Evolutionary conservation across 2,329 filamentous ascomycete species (phyloP).

Genomic region (Ophiostoma piceae): DNA sequence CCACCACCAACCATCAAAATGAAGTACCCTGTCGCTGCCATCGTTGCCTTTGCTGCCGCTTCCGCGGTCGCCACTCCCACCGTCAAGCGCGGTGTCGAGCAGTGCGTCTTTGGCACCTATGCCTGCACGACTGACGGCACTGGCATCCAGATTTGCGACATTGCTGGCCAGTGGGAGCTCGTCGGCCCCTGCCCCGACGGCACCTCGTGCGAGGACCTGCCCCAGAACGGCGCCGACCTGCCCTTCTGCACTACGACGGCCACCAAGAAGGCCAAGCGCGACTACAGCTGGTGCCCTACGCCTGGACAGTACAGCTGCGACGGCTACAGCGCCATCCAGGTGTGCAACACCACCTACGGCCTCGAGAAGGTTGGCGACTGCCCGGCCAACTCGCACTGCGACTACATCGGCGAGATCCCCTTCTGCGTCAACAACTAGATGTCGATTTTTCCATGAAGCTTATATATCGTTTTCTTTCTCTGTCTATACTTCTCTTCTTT

Average conservation of each 20-base stretch:
- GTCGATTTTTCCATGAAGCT: too few species aligned
- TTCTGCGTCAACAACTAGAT: conserved; percentile 27
- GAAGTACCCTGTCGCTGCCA: conserved; percentile 21
- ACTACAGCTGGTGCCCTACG: conserved; percentile 27
- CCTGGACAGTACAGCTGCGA: conserved; percentile 30
- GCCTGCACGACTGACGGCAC: conserved; percentile 28
- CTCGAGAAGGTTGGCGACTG: conserved; percentile 29
- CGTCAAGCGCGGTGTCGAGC: background rate
- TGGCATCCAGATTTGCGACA: conserved; percentile 31
- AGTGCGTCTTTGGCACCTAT: conserved; percentile 31
- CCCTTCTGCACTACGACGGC: conserved; percentile 29
- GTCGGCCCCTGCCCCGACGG: conserved; percentile 30
- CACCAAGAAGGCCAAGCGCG: conserved; percentile 27
- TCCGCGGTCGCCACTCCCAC: conserved; percentile 20
- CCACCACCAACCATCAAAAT: conserved; percentile 11
- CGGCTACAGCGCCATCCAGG: conserved; percentile 30
- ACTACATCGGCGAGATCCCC: conserved; percentile 29
- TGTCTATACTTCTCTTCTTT: background rate
- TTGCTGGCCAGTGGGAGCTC: conserved; percentile 28
- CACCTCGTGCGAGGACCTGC: conserved; percentile 29
- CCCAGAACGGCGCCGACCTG: conserved; percentile 28
- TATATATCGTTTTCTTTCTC: background rate
- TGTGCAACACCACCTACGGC: conserved; percentile 28
- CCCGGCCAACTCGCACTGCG: conserved; percentile 28
- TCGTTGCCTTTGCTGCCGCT: conserved; percentile 21